Percentiles rank a stretch among this genome's conserved stretches.
These are phyloP conservation scores for Arxiozyma slooffiae DNA, from an alignment of 1,139 yeast genomes.

Conservation along the genomic window DNA sequence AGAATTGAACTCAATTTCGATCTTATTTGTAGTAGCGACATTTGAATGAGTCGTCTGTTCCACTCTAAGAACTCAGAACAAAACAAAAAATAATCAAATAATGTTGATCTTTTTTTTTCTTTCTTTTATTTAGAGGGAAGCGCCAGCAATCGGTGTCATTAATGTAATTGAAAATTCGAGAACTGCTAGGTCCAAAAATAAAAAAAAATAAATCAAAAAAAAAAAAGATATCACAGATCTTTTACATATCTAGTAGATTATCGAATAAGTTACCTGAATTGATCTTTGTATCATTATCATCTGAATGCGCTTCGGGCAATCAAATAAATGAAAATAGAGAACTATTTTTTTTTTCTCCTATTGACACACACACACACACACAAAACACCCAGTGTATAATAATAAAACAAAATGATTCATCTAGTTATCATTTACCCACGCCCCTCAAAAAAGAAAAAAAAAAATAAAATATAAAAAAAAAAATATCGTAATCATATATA, in stretches of 20 bases:
- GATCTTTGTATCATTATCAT: background rate
- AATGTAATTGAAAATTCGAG: background rate
- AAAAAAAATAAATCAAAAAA: too few relatives aligned
- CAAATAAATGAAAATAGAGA: background rate
- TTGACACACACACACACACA: slow-evolving; percentile 2
- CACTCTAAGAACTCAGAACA: background rate
- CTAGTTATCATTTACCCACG: background rate
- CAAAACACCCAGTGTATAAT: background rate
- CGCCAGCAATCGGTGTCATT: slow-evolving; percentile 7
- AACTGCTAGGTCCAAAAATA: too few relatives aligned
- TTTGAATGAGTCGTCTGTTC: background rate
- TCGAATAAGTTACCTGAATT: background rate
- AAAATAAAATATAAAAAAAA: background rate
- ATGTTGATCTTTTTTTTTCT: background rate
- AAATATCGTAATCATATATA: slow-evolving; percentile 24
- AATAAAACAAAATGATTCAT: background rate
- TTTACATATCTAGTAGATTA: slow-evolving; percentile 1
- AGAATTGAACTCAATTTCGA: background rate
- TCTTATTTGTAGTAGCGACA: background rate
- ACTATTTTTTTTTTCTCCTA: background rate
- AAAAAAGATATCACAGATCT: background rate
- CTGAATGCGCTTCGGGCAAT: slow-evolving; percentile 30
- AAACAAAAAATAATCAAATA: background rate
- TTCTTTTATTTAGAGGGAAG: background rate
- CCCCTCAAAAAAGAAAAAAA: background rate